These are phyloP conservation scores for Aphanomyces cochlioides DNA, from an alignment of 352 stramenopile species.

Conservation along the genomic window DNA sequence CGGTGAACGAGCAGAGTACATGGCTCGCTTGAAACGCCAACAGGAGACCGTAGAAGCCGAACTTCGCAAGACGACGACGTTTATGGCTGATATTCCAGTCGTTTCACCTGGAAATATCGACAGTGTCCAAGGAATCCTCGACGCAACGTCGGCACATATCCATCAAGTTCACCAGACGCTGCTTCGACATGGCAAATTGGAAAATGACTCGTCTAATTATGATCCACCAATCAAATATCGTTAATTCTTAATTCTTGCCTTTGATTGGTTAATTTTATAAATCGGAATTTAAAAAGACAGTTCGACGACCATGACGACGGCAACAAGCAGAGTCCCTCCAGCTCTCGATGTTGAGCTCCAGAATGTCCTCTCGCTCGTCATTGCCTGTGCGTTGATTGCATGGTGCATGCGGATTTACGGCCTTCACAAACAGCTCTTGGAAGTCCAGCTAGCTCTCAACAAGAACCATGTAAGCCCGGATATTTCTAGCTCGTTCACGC, in stretches of 20 bases:
- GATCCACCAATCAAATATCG: too few relatives aligned
- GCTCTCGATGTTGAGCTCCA: background rate
- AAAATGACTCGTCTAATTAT: background rate
- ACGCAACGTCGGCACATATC: background rate
- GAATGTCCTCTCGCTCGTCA: background rate
- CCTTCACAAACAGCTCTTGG: background rate
- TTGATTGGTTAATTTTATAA: too few relatives aligned
- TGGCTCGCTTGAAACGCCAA: background rate
- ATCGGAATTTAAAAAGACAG: too few relatives aligned
- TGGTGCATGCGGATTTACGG: background rate
- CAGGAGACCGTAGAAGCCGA: conserved; percentile 5
- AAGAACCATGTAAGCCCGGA: conserved; percentile 14
- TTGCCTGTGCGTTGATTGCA: background rate
- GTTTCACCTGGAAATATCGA: background rate
- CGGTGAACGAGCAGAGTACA: background rate
- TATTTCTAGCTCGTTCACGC: background rate
- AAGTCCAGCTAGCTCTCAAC: background rate
- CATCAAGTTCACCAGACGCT: background rate
- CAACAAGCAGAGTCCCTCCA: background rate
- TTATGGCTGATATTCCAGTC: background rate
- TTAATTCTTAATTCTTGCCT: too few relatives aligned
- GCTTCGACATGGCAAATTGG: background rate
- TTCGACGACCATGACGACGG: background rate
- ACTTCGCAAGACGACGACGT: background rate
- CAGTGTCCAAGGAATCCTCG: background rate